A percentile compares a stretch with the other conserved stretches of the same genome.
These are phyloP conservation scores for Pichia kluyveri DNA, from an alignment of 805 yeast species.

Conservation along the genomic window DNA sequence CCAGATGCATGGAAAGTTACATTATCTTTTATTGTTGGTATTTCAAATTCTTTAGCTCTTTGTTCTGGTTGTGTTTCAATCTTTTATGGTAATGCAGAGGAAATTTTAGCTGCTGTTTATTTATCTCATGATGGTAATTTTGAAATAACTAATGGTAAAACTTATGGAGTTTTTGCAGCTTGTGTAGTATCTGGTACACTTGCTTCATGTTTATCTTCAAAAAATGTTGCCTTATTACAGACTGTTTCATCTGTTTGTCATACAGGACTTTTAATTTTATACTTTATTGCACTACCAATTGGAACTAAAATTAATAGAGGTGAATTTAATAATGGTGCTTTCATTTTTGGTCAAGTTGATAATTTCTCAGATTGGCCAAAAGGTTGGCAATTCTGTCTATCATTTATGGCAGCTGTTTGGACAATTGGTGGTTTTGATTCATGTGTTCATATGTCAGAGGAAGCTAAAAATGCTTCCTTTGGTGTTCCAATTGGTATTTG, in stretches of 20 bases:
- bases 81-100: conserved; percentile 55
- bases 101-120: conserved; percentile 48
- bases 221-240: conserved; percentile 46
- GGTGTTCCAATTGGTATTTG: conserved; percentile 61
- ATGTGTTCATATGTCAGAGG: conserved; percentile 64
- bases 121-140: conserved; percentile 40
- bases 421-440: conserved; percentile 61
- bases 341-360: conserved; percentile 43
- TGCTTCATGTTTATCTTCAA: conserved; percentile 46
- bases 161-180: conserved; percentile 58
- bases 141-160: conserved; percentile 40
- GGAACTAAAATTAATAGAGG: conserved; percentile 35
- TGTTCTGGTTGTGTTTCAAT: conserved; percentile 56
- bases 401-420: conserved; percentile 18
- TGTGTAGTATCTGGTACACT: conserved; percentile 41
- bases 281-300: conserved; percentile 53
- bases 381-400: conserved; percentile 42
- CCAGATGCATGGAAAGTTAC: conserved; percentile 43
- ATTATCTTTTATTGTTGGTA: conserved; percentile 52
- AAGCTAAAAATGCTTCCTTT: conserved; percentile 49
- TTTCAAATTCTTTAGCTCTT: conserved; percentile 55
- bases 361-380: conserved; percentile 45
- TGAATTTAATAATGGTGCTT: conserved; percentile 35
- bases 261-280: conserved; percentile 37
- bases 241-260: conserved; percentile 48